Evolutionary conservation across 2,329 filamentous ascomycete genomes (phyloP).

Genomic region (Blastomyces gilchristii): DNA sequence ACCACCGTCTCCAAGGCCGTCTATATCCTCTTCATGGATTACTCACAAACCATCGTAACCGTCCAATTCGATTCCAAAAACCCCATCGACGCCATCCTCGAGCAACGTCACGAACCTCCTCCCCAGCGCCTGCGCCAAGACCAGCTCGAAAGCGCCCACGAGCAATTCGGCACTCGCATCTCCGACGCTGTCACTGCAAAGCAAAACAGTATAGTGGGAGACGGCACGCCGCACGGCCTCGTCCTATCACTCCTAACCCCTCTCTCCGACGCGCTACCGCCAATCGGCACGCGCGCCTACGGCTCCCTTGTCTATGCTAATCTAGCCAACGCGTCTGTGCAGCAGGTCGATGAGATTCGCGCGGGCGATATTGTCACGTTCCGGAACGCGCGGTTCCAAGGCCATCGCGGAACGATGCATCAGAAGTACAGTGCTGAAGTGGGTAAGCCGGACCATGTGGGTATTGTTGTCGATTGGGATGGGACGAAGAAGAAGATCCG

Average conservation of each 20-base stretch:
- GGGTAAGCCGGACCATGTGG: constrained; percentile 80
- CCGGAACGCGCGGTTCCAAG: constrained; percentile 87
- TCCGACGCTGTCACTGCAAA: constrained; percentile 58
- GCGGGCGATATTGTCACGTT: constrained; percentile 87
- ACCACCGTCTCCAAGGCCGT: constrained; percentile 67
- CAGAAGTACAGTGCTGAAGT: constrained; percentile 85
- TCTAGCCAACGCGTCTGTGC: constrained; percentile 82
- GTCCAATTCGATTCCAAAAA: constrained; percentile 68
- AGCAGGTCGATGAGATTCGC: constrained; percentile 85
- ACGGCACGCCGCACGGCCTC: constrained; percentile 69
- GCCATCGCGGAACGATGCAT: constrained; percentile 90
- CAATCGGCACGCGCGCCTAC: constrained; percentile 80
- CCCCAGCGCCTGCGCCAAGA: constrained; percentile 78
- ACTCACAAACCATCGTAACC: constrained; percentile 85
- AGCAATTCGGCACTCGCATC: constrained; percentile 69
- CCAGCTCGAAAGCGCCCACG: constrained; percentile 78
- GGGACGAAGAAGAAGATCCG: constrained; percentile 96
- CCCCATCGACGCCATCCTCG: constrained; percentile 59
- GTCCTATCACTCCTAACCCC: constrained; percentile 69
- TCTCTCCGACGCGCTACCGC: constrained; percentile 61
- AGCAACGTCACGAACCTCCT: constrained; percentile 78
- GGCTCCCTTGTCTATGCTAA: constrained; percentile 91
- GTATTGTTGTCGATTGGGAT: constrained; percentile 90
- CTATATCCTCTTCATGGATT: constrained; percentile 86
- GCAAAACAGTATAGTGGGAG: constrained; percentile 71